Conservation (phyloP, 2,329 filamentous ascomycete genomes). For the Fusarium guadeloupense region DNA sequence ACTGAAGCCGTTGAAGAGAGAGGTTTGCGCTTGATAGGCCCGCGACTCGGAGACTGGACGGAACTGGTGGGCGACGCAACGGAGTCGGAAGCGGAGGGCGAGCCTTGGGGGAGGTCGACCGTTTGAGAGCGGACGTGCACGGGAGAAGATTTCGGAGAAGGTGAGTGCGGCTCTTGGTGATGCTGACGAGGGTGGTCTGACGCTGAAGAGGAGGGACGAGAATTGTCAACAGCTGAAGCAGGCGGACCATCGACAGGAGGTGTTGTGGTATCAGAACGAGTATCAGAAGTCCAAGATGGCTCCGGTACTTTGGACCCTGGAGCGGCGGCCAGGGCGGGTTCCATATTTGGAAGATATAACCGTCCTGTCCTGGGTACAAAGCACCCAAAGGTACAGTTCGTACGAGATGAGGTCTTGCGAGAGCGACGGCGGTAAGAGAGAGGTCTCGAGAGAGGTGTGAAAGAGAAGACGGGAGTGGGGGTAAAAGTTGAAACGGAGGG, state of each 20-base stretch:
- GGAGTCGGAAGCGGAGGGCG: conserved; percentile 33
- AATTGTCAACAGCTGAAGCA: conserved; percentile 28
- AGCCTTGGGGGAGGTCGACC: conserved; percentile 33
- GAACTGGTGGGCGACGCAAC: conserved; percentile 16
- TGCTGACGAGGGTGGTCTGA: conserved; percentile 29
- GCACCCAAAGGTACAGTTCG: conserved; percentile 26
- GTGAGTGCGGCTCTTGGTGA: conserved; percentile 12
- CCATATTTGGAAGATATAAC: conserved; percentile 42
- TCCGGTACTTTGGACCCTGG: conserved; percentile 36
- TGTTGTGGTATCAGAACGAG: conserved; percentile 39
- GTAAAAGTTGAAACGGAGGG: conserved; percentile 16
- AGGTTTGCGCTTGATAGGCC: conserved; percentile 67
- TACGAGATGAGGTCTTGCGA: conserved; percentile 24
- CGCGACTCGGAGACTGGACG: conserved; percentile 34
- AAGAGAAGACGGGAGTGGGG: conserved; percentile 19
- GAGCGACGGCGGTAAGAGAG: conserved; percentile 19
- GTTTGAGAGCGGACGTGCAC: conserved; percentile 42
- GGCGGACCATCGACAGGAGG: conserved; percentile 33
- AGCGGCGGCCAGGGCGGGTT: conserved; percentile 36
- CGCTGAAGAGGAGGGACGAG: conserved; percentile 32
- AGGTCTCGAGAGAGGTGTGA: conserved; percentile 21
- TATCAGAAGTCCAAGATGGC: conserved; percentile 39
- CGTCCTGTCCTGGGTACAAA: conserved; percentile 31
- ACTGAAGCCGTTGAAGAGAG: conserved; percentile 59
- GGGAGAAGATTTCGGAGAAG: conserved; percentile 29